Conservation (phyloP, 2,329 filamentous ascomycete species). For the Endoconidiophora polonica region DNA sequence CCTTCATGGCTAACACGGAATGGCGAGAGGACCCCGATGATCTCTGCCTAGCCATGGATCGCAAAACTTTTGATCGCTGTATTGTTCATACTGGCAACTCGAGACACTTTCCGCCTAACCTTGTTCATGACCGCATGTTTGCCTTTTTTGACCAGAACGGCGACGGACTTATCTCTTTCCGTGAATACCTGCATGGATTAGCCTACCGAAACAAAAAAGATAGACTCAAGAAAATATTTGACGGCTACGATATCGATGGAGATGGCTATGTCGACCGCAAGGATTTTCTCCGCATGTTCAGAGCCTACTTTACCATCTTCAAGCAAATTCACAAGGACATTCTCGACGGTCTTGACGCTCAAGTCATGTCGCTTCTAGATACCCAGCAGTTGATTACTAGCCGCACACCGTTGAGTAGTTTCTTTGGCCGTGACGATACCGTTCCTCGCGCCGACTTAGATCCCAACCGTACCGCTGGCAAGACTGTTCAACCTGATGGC, state of each 20-base stretch:
- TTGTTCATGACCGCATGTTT: constrained; percentile 94
- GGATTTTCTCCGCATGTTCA: constrained; percentile 82
- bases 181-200: constrained; percentile 76
- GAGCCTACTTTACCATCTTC: constrained; percentile 80
- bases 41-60: constrained; percentile 70
- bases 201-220: constrained; percentile 53
- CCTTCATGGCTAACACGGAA: constrained; percentile 74
- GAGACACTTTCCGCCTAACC: constrained; percentile 61
- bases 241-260: constrained; percentile 77
- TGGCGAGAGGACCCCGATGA: constrained; percentile 68
- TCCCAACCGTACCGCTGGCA: constrained; percentile 45
- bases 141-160: constrained; percentile 86
- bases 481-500: constrained; percentile 44
- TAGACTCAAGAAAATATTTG: constrained; percentile 58
- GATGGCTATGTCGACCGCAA: constrained; percentile 74
- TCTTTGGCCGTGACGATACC: constrained; percentile 56
- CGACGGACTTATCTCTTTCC: constrained; percentile 78
- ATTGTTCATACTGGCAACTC: constrained; percentile 74
- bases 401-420: constrained; percentile 56
- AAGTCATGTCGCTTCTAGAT: constrained; percentile 57
- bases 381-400: constrained; percentile 60
- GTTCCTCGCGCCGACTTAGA: constrained; percentile 46
- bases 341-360: constrained; percentile 59
- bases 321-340: constrained; percentile 80
- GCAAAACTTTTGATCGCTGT: constrained; percentile 81